These are phyloP conservation scores for Trametes villosa DNA, from an alignment of 768 basidiomycete genomes.

Conservation along the genomic window DNA sequence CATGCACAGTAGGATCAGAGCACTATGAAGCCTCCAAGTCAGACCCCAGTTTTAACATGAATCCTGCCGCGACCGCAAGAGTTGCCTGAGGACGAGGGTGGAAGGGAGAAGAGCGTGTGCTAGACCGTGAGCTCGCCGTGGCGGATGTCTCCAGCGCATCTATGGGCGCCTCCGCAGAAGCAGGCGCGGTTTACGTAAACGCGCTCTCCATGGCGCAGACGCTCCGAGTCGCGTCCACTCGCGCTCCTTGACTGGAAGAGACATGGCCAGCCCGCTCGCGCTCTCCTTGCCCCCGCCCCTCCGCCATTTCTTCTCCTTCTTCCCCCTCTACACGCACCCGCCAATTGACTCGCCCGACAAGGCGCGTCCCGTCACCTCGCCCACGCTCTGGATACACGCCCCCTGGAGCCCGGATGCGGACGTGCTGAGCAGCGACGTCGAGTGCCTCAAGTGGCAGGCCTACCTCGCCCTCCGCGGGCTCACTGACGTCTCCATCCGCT, in stretches of 20 bases:
- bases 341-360: conserved; percentile 39
- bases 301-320: conserved; percentile 56
- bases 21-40: neutral
- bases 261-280: conserved; percentile 18
- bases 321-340: conserved; percentile 62
- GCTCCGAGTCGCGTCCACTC: too few relatives aligned
- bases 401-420: conserved; percentile 40
- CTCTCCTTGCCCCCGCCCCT: conserved; percentile 44
- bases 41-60: neutral
- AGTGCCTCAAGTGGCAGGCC: conserved; percentile 91
- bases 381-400: conserved; percentile 71
- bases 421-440: conserved; percentile 73
- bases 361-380: conserved; percentile 32
- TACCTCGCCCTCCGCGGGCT: conserved; percentile 73
- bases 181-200: neutral
- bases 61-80: neutral
- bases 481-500: conserved; percentile 55
- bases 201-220: too few relatives aligned
- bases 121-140: neutral
- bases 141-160: conserved; percentile 14
- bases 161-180: conserved; percentile 11
- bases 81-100: neutral
- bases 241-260: too few relatives aligned
- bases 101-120: neutral
- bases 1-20: neutral